Evolutionary conservation across 192 early-diverging fungal genomes (phyloP), one percentile per base, ranked within the genome.

Genomic region (Chytriomyces hyalinus): DNA sequence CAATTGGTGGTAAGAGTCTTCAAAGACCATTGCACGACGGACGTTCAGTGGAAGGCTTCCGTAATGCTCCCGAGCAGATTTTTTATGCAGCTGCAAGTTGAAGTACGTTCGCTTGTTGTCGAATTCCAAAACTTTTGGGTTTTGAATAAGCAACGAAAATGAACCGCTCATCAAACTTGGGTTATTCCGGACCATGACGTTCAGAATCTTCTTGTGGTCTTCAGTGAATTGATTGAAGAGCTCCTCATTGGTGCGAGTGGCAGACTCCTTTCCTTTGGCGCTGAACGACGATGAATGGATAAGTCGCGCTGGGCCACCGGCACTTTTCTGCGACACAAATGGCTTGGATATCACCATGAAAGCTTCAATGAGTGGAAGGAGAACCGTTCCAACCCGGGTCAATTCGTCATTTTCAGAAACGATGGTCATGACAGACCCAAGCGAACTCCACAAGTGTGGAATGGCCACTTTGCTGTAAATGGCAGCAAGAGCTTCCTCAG

Each of bases 61-160:
- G 77, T 91, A 92, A 77, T 90, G 86, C 24, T 91, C 86, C 17
- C 92, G 84, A 13, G 70, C 80, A 62, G 84, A 85, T 59, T 94
- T 91, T 81, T 97, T 96, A 81, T 96, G 96, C 63, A 99, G 86
- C 69, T 96, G 95, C 80, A 96, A 96, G 70, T 89, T 91, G 81
- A 99, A 99, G 87, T 97, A 99, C 75, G 96, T 96, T 24, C 96
- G 90, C 86, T 99, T 99, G 88, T 98, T 99, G 87, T 99, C 97
- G 85, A 99, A 99, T 76, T 99, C 96, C 53, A 99, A 86, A 75
- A 98, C 94, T 78, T 96, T 97, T 62, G 96, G 95, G 78, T 97
- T 98, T 70, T 93, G 93, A n/a, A 99, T 94, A 62, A 99, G 83
- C 53, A 99, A 82, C 24, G 96, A 93, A 82, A 99, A 99, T 7